Evolutionary conservation across 2,329 filamentous ascomycete genomes (phyloP).

Genomic region (Alternaria incomplexa): DNA sequence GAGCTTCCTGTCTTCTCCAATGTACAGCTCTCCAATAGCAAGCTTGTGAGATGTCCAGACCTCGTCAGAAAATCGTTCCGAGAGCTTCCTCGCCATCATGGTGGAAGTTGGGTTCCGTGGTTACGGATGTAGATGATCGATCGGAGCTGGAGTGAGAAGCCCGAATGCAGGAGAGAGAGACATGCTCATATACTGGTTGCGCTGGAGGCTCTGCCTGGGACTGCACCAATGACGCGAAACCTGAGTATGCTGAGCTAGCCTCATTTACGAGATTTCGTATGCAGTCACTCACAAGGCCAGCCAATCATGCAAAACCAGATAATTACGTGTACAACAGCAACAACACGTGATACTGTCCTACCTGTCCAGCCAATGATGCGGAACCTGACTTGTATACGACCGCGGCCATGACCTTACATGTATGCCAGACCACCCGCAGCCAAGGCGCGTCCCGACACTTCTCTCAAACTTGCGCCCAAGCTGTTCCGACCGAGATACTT

Average conservation of each 20-base stretch:
- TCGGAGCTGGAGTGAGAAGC: too few relatives aligned
- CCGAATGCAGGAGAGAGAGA: too few relatives aligned
- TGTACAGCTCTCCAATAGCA: not conserved
- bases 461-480: conserved; percentile 46
- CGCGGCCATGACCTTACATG: too few relatives aligned
- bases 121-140: too few relatives aligned
- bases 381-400: not conserved
- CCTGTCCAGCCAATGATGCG: not conserved
- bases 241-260: not conserved
- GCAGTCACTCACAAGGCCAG: too few relatives aligned
- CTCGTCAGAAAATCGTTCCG: not conserved
- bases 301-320: not conserved
- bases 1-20: not conserved
- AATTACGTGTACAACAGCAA: not conserved
- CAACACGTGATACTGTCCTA: not conserved
- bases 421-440: conserved; percentile 47
- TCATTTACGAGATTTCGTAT: not conserved
- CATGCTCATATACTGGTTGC: too few relatives aligned
- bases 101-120: too few relatives aligned
- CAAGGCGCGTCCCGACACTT: conserved; percentile 49
- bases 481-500: conserved; percentile 31
- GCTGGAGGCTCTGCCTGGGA: too few relatives aligned
- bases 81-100: not conserved
- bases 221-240: not conserved
- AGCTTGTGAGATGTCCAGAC: not conserved